Conservation (phyloP, 2,329 filamentous ascomycete species). For the Epichloe sp. region DNA sequence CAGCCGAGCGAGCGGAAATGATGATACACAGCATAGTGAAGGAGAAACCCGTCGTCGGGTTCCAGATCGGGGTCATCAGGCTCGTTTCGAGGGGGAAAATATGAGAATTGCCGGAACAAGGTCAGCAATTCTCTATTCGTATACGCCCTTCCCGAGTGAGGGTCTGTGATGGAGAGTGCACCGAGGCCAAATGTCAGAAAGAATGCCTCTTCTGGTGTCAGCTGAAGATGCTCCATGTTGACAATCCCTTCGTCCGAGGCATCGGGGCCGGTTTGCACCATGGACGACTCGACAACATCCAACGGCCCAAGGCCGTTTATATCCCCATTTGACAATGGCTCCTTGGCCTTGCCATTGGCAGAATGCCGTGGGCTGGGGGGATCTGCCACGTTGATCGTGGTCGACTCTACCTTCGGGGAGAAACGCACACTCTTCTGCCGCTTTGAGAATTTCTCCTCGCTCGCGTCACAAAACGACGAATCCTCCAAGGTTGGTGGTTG, state of each 20-base stretch:
- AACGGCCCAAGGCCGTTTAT: not conserved
- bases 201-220: conserved; percentile 82
- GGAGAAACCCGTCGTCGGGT: conserved; percentile 71
- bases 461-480: conserved; percentile 9
- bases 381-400: conserved; percentile 41
- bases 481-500: not conserved
- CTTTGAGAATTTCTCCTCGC: conserved; percentile 19
- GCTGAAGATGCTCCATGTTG: conserved; percentile 73
- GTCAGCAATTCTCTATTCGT: conserved; percentile 45
- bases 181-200: conserved; percentile 78
- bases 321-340: not conserved
- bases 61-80: conserved; percentile 31
- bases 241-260: conserved; percentile 14
- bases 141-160: conserved; percentile 30
- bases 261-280: not conserved
- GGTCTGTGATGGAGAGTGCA: conserved; percentile 49
- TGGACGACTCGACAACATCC: not conserved
- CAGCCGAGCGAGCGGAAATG: conserved; percentile 93
- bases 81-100: conserved; percentile 44
- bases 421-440: conserved; percentile 56
- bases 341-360: conserved; percentile 10
- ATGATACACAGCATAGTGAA: conserved; percentile 85
- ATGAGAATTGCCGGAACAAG: conserved; percentile 56
- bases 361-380: conserved; percentile 32
- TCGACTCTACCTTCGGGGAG: conserved; percentile 52